Evolutionary conservation across 192 early-diverging fungal genomes (phyloP).

Genomic region (Rhizoclosmatium sp.): DNA sequence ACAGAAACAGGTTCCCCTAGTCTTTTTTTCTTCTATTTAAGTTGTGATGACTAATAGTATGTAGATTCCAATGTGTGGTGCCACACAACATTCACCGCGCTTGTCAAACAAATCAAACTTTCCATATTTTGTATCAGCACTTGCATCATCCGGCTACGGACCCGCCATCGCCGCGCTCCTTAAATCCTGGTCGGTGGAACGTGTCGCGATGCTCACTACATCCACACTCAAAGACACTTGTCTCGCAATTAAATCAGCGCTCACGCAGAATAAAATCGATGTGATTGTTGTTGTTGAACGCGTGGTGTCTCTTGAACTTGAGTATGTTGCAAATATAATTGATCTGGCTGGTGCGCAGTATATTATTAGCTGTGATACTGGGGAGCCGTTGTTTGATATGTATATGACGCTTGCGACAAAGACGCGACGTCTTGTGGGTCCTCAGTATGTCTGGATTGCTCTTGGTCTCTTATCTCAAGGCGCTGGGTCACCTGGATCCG

Average conservation of each 20-base stretch:
- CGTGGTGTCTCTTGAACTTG: neutral
- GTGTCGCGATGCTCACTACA: neutral
- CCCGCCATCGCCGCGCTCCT: neutral
- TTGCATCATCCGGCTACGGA: neutral
- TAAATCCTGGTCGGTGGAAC: neutral
- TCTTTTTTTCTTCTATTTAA: neutral
- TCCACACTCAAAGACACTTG: neutral
- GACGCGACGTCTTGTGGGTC: neutral
- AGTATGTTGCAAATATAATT: neutral
- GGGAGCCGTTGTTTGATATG: neutral
- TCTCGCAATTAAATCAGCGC: neutral
- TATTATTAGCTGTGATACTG: neutral
- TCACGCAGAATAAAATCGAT: neutral
- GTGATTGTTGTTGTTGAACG: neutral
- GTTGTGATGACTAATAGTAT: neutral
- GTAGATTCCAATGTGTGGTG: neutral
- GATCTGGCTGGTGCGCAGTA: neutral
- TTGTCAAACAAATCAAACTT: conserved; percentile 1
- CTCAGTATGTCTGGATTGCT: neutral
- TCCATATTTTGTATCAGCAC: neutral
- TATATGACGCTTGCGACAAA: neutral
- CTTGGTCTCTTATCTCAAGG: neutral
- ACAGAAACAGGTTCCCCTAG: neutral
- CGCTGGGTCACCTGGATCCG: neutral
- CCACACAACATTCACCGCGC: neutral